Base-by-base conservation (phyloP, 2,329 filamentous ascomycete genomes). In the Rhynchosporium secalis region DNA sequence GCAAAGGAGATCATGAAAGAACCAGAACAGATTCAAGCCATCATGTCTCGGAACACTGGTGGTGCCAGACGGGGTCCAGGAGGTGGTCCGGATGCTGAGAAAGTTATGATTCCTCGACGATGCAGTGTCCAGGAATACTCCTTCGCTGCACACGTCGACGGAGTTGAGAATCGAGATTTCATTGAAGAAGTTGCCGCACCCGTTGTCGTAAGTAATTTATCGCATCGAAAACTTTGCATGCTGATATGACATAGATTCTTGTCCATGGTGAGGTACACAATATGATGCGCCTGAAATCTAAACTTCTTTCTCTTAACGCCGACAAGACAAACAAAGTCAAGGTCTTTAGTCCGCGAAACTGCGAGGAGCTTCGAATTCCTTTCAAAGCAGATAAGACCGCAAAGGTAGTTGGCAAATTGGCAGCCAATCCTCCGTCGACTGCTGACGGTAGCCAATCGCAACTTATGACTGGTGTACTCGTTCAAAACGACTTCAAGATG, bases 211-310 rank as follows among this genome's bases (percentile, higher is more conserved):
- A 79, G 90, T 87, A 31, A 10, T 48, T 28, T n/a, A 9, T n/a
- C 8, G 6, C 26, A 29, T 29, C 2, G 1, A 41, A 38, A 31
- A 33, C 4, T n/a, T 48, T 28, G 12, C 13, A n/a, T 40, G 7
- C 47, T 71, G 66, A 72, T 66, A 52, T 65, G 28, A 10, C 28
- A 0, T 63, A 94, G 90, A 97, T 99, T 64, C 85, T 99, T 38
- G 95, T 99, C 2, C 95, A 99, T 70, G 95, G 95, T 61, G 95
- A 99, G 74, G 92, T 95, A 71, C 92, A 96, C 74, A 96, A 98
- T 74, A 98, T 98, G 92, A 96, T 95, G 83, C 88, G 95, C 59
- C 80, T 99, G 33, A 96, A 96, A 75, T 97, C 93, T 3, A 96
- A 96, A 73, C 83, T 99, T 1, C 85, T 98, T 3, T 94, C 92